Evolutionary conservation across 129 eudicot species (phyloP), one percentile per base, ranked within the genome.

Genomic region (Ambrosia trifida): DNA sequence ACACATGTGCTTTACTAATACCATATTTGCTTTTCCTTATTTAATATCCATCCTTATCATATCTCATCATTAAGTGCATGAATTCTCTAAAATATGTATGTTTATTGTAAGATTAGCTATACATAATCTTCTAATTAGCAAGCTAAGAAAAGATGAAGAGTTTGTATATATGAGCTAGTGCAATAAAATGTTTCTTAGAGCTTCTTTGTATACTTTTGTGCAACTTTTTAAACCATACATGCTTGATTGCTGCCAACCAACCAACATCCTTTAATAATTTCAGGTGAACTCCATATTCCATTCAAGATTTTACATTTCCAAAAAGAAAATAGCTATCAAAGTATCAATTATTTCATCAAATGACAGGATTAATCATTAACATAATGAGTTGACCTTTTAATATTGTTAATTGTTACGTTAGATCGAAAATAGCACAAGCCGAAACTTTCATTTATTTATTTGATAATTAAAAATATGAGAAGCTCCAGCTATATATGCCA

Each of bases 11-110:
- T 35, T 59, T 44, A 18, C 43, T 47, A 2, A 59, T 20, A 40
- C 56, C 38, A 51, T 4, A 19, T 64, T 64, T 12, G 8, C 35
- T 49, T 36, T 46, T 43, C 51, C 12, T 35, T 40, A 46, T 40
- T 51, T 47, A 9, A 47, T 66, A 57, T 35, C 54, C 71, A 28
- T 73, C 50, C 11, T 9, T 73, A 64, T 78, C 35, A 33, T 38
- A 74, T 61, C 67, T 75, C 80, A 78, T 78, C 74, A 74, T 78
- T 69, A 49, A 76, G 69, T 83, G 75, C 78, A 78, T 43, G 70
- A 74, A 67, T 35, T 53, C 59, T 65, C 46, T 16, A 3, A 14
- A 52, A 60, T 68, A 16, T 65, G 40, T 47, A 35, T 63, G 33
- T 61, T 65, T 57, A 52, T 17, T 61, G 43, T 80, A 40, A 43